Base-by-base conservation (phyloP, 345 rosid genomes). In the Bruguiera gymnorhiza region DNA sequence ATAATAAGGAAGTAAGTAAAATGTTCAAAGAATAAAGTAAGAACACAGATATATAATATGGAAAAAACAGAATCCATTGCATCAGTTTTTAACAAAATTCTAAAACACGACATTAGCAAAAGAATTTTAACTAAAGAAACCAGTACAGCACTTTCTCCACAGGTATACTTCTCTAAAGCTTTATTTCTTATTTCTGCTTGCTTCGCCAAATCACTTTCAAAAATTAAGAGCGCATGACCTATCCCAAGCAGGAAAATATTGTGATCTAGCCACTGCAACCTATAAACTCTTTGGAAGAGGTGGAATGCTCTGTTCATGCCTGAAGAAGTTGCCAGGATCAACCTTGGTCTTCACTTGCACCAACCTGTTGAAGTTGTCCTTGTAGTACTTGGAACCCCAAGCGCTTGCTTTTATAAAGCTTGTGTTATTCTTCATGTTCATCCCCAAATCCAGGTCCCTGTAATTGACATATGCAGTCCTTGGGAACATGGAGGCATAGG, bases 401-500 rank as follows among this genome's bases (percentile, higher is more conserved):
- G 13, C 68, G 23, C 53, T 36, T 36, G 68, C 74, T 4, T 71
- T 52, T 18, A 18, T 27, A 6, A 53, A 63, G 10, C 62, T 71
- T 19, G 61, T 37, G 37, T 63, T 53, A 24, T n/a, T 1, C 19
- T 63, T 54, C 39, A 36, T 53, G 68, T 63, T 56, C 53, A 39
- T 71, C n/a, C 68, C 74, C 39, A 71, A 19, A 63, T 71, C 74
- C 55, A 71, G 62, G 31, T 71, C 74, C 54, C 68, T 71, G 68
- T 65, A 80, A 62, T 83, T 83, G 46, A 80, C 73, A 32, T 75
- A 83, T 2, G 84, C 72, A 50, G 57, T 65, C 24, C 81, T 80
- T 0, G 80, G 86, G 20, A n/a, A 32, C 62, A 1, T 53, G 7
- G 85, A 79, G 7, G 75, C 80, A 15, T 72, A 80, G 16, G 80